Conservation (phyloP, 75 land plant genomes). For the Picea glauca region DNA sequence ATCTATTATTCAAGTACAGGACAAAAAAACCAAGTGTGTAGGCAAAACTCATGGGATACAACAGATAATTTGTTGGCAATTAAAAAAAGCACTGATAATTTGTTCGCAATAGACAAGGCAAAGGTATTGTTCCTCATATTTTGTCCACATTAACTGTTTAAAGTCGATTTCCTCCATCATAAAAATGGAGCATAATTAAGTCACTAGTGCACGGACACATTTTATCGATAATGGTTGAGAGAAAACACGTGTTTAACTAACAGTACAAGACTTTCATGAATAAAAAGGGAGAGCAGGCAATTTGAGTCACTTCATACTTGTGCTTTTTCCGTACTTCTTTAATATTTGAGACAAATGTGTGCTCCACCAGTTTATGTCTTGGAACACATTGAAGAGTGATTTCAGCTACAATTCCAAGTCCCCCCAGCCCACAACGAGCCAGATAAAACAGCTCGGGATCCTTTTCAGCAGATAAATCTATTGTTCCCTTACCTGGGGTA, state of each 20-base stretch:
- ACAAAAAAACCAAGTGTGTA: no score
- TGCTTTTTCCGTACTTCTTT: constrained; percentile 90
- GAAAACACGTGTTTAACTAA: background rate
- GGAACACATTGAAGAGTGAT: constrained; percentile 97
- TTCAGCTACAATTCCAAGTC: constrained; percentile 97
- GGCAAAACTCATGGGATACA: no score
- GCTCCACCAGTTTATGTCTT: constrained; percentile 83
- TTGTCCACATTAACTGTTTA: background rate
- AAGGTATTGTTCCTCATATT: background rate
- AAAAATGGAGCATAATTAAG: background rate
- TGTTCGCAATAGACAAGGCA: no score
- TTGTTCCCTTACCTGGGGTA: constrained; percentile 90
- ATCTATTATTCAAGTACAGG: no score
- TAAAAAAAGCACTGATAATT: no score
- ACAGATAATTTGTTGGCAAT: no score
- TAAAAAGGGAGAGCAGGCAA: no score
- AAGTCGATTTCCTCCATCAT: background rate
- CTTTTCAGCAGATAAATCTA: constrained; percentile 83
- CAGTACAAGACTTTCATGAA: background rate
- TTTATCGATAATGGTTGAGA: background rate
- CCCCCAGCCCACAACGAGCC: constrained; percentile 97
- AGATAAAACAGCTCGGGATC: constrained; percentile 97
- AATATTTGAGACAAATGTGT: constrained; percentile 75
- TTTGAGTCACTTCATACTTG: constrained; percentile 50
- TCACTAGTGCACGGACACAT: background rate